A percentile compares a stretch with the other conserved stretches of the same genome.
phyloP scores from a whole-genome alignment of 192 early-diverging fungal species.

The Podila minutissima region DNA sequence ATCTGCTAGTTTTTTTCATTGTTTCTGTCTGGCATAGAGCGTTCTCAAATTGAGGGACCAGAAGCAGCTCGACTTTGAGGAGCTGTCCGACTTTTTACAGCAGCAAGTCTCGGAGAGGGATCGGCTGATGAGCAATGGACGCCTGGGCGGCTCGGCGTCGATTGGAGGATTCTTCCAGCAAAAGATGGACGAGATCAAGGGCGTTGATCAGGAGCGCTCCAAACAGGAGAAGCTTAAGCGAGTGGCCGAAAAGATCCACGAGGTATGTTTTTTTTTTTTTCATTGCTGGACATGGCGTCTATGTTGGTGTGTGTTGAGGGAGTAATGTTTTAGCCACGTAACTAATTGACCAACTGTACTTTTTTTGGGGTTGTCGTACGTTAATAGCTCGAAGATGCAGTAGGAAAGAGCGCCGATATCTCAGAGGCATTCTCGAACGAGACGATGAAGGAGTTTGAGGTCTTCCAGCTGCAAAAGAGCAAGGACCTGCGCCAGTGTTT shows the following conservation, averaged over 20 bases:
- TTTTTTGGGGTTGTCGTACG: constrained; percentile 6
- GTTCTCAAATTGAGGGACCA: constrained; percentile 87
- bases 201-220: constrained; percentile 84
- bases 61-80: constrained; percentile 97
- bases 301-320: neutral
- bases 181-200: constrained; percentile 90
- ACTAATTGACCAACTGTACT: neutral
- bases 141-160: constrained; percentile 59
- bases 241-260: constrained; percentile 74
- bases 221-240: constrained; percentile 82
- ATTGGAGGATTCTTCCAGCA: constrained; percentile 85
- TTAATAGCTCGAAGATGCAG: constrained; percentile 80
- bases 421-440: constrained; percentile 80
- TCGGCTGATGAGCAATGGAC: constrained; percentile 70
- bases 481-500: constrained; percentile 83
- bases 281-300: neutral
- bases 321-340: neutral
- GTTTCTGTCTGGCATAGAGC: constrained; percentile 54
- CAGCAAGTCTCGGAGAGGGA: constrained; percentile 79
- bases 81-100: constrained; percentile 80
- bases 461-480: constrained; percentile 84
- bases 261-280: constrained; percentile 57
- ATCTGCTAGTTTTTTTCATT: neutral
- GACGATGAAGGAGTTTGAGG: constrained; percentile 83
- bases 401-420: constrained; percentile 78